phyloP scores from a whole-genome alignment of 345 rosid species.

The Capsella bursapastoris region DNA sequence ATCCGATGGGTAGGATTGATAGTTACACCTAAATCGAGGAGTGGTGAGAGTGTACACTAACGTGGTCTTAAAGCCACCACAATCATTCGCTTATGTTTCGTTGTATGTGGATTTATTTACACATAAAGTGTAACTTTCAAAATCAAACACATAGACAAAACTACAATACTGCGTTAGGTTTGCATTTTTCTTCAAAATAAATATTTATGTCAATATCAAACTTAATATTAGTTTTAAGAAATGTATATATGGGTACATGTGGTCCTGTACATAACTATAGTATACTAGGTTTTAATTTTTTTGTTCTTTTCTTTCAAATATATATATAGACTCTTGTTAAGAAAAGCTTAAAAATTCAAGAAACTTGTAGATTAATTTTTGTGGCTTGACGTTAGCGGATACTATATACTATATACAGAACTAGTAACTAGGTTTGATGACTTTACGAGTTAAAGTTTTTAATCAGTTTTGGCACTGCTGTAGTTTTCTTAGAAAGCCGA shows the following conservation, averaged over 20 bases:
- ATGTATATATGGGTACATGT: background rate
- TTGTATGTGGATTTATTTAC: background rate
- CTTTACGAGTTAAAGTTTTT: background rate
- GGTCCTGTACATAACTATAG: background rate
- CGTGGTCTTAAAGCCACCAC: slow-evolving; percentile 28
- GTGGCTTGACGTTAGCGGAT: no score
- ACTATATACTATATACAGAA: background rate
- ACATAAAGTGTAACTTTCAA: no score
- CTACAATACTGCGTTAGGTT: background rate
- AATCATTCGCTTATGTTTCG: background rate
- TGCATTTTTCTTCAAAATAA: background rate
- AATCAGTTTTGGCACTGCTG: background rate
- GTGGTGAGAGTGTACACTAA: slow-evolving; percentile 41
- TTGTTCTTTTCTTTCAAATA: no score
- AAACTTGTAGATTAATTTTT: background rate
- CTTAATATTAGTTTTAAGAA: background rate
- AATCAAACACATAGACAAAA: background rate
- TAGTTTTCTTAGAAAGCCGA: background rate
- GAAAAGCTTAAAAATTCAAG: background rate
- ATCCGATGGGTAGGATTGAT: slow-evolving; percentile 45
- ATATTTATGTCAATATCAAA: no score
- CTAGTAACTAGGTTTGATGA: background rate
- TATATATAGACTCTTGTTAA: background rate
- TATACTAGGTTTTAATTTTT: background rate
- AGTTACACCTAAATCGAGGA: slow-evolving; percentile 37